Evolutionary conservation across 2,329 filamentous ascomycete species (phyloP).

Genomic region (Xylariaceae sp.): DNA sequence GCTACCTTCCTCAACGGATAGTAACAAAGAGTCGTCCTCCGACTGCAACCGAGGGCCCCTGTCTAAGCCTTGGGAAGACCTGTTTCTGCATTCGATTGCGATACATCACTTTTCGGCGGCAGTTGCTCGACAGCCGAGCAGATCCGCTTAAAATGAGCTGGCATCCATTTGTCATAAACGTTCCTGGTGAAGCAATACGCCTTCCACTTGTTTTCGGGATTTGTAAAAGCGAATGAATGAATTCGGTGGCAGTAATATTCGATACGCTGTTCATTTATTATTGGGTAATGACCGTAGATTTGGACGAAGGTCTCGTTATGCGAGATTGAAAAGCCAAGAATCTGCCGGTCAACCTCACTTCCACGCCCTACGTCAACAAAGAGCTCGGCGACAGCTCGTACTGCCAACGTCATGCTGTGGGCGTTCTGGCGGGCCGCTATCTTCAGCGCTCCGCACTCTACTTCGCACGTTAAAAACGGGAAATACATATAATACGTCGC

Average conservation of each 20-base stretch:
- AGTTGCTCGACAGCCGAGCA: constrained; percentile 37
- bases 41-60: too few species aligned
- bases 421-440: constrained; percentile 40
- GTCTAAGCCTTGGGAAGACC: too few species aligned
- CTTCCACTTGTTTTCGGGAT: constrained; percentile 37
- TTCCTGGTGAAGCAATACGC: constrained; percentile 37
- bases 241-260: constrained; percentile 40
- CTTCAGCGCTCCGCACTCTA: constrained; percentile 42
- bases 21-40: too few species aligned
- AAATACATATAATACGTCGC: constrained; percentile 46
- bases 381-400: constrained; percentile 38
- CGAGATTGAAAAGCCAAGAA: constrained; percentile 43
- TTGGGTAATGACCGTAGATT: constrained; percentile 42
- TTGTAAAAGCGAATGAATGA: constrained; percentile 33
- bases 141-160: constrained; percentile 35
- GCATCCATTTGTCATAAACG: constrained; percentile 37
- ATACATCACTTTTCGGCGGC: too few species aligned
- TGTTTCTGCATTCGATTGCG: too few species aligned
- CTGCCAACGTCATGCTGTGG: constrained; percentile 40
- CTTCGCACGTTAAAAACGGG: constrained; percentile 47
- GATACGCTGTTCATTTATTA: constrained; percentile 32
- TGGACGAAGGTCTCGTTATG: constrained; percentile 33
- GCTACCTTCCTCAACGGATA: too few species aligned
- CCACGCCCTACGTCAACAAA: constrained; percentile 37
- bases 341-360: constrained; percentile 38